Percentiles rank a stretch among this genome's conserved stretches.
Evolutionary conservation across 2,329 filamentous ascomycete species (phyloP).

Genomic region (Cladophialophora carrionii): DNA sequence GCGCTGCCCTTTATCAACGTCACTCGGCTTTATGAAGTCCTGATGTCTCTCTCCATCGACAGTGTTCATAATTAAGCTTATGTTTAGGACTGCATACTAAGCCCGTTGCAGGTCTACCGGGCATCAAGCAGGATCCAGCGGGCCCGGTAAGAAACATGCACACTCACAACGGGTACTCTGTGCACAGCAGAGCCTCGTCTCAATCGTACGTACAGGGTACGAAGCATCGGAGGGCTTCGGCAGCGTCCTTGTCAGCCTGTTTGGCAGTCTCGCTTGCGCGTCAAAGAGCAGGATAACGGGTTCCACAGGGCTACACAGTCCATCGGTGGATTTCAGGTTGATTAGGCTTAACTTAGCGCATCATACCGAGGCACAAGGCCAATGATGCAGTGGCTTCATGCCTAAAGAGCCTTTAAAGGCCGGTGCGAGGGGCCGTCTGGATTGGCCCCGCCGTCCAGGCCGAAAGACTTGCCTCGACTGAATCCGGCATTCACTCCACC

Average conservation of each 20-base stretch:
- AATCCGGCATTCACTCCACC: constrained; percentile 18
- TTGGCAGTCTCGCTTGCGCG: not conserved
- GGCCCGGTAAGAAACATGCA: not conserved
- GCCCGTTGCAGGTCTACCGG: not conserved
- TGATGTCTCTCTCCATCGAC: not conserved
- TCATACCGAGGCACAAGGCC: constrained; percentile 18
- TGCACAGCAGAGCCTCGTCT: not conserved
- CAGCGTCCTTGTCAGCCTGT: not conserved
- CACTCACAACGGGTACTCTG: not conserved
- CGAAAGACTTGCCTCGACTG: not conserved
- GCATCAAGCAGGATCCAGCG: not conserved
- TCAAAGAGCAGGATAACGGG: not conserved
- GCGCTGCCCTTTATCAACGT: not conserved
- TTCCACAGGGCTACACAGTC: not conserved
- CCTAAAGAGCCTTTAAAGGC: not conserved
- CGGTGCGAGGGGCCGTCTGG: not conserved
- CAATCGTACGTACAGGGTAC: too few relatives aligned
- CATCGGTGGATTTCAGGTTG: not conserved
- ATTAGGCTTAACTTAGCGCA: constrained; percentile 13
- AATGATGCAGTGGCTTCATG: constrained; percentile 10
- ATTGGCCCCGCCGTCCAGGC: not conserved
- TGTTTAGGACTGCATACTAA: not conserved
- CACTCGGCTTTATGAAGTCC: not conserved
- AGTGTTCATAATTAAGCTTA: not conserved
- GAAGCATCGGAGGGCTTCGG: constrained; percentile 1